Base-by-base conservation (phyloP, 768 basidiomycete species). In the Mycena haematopus region DNA sequence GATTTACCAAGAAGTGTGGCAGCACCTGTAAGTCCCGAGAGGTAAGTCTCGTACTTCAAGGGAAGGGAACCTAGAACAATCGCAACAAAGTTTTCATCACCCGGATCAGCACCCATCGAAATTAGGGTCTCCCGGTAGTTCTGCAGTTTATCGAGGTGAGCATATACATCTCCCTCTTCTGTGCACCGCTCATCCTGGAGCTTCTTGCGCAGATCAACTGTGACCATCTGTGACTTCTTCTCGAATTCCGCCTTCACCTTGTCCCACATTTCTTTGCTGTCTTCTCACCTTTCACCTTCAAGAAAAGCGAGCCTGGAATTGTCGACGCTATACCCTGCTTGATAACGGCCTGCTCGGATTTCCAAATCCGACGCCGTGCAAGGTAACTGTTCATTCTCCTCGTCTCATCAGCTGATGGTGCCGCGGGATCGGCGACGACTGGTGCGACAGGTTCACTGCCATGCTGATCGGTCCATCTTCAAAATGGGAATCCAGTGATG, bases 301-400 rank as follows among this genome's bases (percentile, higher is more conserved):
- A 70, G 62, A 76, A 75, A 6, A 76, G 63, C 46, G 73, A 73
- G 63, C 76, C 73, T 17, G 72, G 72, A 22, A 77, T 74, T 17
- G 19, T n/a, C 17, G 42, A 19, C 8, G 42, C 42, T 1, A 44
- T 17, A n/a, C 42, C 68, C 29, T 68, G 65, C 33, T 35, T 44
- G n/a, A 44, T 44, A n/a, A 44, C 19, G 42, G 42, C 42, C 42
- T n/a, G 42, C 8, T 44, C 42, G 17, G 42, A 44, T 21, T 8
- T 44, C 29, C 29, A 31, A 9, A 31, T 31, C 29, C 29, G 29
- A 31, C 29, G 38, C 11, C 38, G 38, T 19, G 42, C 6, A 3
- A 44, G n/a, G n/a, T 44, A 44, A 17, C 6, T n/a, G 42, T 44
- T n/a, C 7, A 19, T 44, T 44, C 6, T 17, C 19, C 19, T 44